These are phyloP conservation scores for Lactarius pseudohatsudake DNA, from an alignment of 768 basidiomycete genomes.

Conservation along the genomic window DNA sequence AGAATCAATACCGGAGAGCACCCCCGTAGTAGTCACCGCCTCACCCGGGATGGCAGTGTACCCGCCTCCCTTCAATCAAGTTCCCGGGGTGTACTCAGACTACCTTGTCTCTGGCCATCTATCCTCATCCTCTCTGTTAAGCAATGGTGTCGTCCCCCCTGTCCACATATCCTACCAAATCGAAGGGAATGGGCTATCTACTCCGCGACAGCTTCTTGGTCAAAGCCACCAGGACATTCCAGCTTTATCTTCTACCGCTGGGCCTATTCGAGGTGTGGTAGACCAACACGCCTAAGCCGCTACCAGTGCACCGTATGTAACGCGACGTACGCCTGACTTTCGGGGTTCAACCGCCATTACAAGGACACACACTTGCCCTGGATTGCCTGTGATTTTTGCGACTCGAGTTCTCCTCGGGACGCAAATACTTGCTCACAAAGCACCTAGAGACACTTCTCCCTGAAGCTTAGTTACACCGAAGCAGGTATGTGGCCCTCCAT, in stretches of 20 bases:
- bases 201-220: neutral
- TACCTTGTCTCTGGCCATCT: neutral
- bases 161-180: neutral
- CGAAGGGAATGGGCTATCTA: neutral
- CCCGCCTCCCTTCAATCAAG: neutral
- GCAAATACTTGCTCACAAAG: neutral
- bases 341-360: neutral
- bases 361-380: neutral
- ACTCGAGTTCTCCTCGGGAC: neutral
- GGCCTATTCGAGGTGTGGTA: neutral
- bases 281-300: neutral
- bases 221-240: neutral
- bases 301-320: neutral
- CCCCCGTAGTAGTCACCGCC: too few species aligned
- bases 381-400: neutral
- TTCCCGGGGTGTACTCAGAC: neutral
- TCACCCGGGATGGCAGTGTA: neutral
- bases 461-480: too few species aligned
- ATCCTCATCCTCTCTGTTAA: neutral
- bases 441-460: neutral
- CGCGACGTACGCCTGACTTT: neutral
- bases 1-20: too few species aligned
- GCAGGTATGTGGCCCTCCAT: too few species aligned
- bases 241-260: neutral
- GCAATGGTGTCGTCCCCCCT: neutral